Base-by-base conservation (phyloP, 2,329 filamentous ascomycete species). In the Claviceps humidiphila region DNA sequence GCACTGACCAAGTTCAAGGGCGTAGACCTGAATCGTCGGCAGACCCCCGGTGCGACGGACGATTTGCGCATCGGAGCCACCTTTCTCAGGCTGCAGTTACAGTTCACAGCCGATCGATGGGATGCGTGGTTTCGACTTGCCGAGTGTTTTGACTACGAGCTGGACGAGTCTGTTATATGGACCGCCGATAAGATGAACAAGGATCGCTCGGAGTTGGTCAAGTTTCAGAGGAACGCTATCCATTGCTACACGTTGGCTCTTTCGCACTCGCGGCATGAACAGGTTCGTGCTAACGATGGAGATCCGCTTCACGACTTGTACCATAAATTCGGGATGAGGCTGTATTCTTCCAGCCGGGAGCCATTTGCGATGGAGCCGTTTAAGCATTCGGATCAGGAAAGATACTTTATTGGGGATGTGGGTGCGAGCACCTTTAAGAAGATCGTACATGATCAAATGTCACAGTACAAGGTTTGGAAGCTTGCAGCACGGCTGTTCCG, bases 141-240 rank as follows among this genome's bases (percentile, higher is more conserved):
- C 0, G 89, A 95, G 65, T 88, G 86, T 48, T 90, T 89, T 61
- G 89, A 95, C 66, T 85, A 87, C 49, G 89, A 94, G 60, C 72
- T 95, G 14, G 89, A 95, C 56, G 89, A 95, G 65, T 81, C 84
- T 6, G 86, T 94, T 5, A 79, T 90, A 5, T 95, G 89, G 89
- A 86, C 84, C 20, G 87, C 89, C 1, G 89, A 95, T 59, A 95
- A 94, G 67, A 84, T 95, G 68, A 95, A 95, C 68, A 91, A 86
- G 63, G 84, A 85, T 60, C 82, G 85, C 52, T 71, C 73, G 4
- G 88, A 94, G 53, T 68, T 95, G 45, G 77, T 89, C 24, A 81
- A 80, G 50, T 78, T 86, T 55, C 88, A 95, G 64, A 80, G 88
- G 37, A 81, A 81, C 60, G 84, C 88, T 1, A 90, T 95, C 46